phyloP scores from a whole-genome alignment of 768 basidiomycete genomes.

The Calvatia gigantea region DNA sequence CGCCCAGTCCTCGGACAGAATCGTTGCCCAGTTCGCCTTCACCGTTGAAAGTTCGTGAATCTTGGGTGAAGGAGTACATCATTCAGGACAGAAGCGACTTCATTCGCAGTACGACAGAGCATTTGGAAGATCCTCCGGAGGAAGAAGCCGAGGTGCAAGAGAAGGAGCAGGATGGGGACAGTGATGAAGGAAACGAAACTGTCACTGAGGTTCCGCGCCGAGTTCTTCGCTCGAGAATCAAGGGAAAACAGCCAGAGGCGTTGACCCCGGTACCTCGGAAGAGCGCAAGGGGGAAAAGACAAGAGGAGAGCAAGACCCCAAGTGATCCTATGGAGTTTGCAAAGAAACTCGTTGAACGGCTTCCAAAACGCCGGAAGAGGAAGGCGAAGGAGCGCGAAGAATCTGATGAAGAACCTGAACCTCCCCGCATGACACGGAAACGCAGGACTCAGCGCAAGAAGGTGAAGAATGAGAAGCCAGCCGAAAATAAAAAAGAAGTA shows the following conservation, averaged over 20 bases:
- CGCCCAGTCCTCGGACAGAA: constrained; percentile 29
- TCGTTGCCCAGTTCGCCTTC: constrained; percentile 34
- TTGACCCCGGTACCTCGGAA: neutral
- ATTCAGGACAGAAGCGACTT: constrained; percentile 1
- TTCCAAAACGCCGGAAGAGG: constrained; percentile 14
- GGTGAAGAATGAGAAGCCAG: constrained; percentile 13
- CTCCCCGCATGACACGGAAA: constrained; percentile 14
- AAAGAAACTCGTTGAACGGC: constrained; percentile 6
- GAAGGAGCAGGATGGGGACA: neutral
- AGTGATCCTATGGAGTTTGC: constrained; percentile 9
- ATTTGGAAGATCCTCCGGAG: constrained; percentile 18
- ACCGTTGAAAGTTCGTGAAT: constrained; percentile 25
- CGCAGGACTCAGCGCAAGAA: constrained; percentile 12
- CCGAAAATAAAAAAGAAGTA: constrained; percentile 16
- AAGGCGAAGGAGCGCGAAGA: constrained; percentile 11
- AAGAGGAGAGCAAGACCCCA: constrained; percentile 9
- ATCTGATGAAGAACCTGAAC: constrained; percentile 5
- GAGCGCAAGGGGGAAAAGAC: neutral
- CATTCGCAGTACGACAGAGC: constrained; percentile 5
- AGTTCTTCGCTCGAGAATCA: constrained; percentile 17
- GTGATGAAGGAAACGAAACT: constrained; percentile 1
- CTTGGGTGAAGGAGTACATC: constrained; percentile 15
- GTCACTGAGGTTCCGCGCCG: constrained; percentile 12
- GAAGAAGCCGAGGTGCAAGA: constrained; percentile 2
- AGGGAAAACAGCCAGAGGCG: constrained; percentile 8